These are phyloP conservation scores for Rhizopogon vinicolor DNA, from an alignment of 768 basidiomycete genomes.

Conservation along the genomic window DNA sequence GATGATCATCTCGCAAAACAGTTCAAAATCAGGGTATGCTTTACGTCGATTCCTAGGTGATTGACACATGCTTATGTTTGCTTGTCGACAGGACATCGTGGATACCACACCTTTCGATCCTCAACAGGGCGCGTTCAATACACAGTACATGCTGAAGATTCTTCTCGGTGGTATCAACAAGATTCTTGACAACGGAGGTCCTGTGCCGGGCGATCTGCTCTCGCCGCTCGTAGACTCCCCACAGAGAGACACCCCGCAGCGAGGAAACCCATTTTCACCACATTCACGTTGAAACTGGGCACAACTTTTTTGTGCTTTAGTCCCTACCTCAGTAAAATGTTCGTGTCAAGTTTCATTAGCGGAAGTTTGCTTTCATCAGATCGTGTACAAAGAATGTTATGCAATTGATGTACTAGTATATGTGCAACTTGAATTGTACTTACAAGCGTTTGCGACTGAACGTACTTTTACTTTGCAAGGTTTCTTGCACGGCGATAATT, in stretches of 20 bases:
- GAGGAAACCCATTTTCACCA: too few relatives aligned
- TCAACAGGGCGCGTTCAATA: conserved; percentile 3
- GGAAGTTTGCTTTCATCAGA: background rate
- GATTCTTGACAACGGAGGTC: conserved; percentile 4
- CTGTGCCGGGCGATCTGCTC: conserved; percentile 6
- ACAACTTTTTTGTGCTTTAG: too few relatives aligned
- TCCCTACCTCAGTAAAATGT: background rate
- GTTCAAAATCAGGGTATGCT: conserved; percentile 2
- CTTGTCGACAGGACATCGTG: conserved; percentile 31
- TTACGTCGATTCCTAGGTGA: background rate
- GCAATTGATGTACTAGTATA: background rate
- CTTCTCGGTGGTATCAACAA: conserved; percentile 4
- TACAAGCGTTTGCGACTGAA: too few relatives aligned
- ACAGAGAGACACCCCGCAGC: too few relatives aligned
- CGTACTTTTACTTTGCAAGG: too few relatives aligned
- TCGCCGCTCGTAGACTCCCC: conserved; percentile 2
- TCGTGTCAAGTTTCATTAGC: background rate
- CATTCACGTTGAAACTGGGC: too few relatives aligned
- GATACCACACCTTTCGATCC: conserved; percentile 29
- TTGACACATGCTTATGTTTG: background rate
- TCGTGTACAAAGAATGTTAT: background rate
- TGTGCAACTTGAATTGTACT: too few relatives aligned
- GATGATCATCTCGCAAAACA: conserved; percentile 23
- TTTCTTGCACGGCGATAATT: too few relatives aligned
- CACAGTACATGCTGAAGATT: conserved; percentile 6